A percentile compares a stretch with the other conserved stretches of the same genome.
These are phyloP conservation scores for Leptomonas pyrrhocoris DNA, from an alignment of 208 protist genomes.

Conservation along the genomic window DNA sequence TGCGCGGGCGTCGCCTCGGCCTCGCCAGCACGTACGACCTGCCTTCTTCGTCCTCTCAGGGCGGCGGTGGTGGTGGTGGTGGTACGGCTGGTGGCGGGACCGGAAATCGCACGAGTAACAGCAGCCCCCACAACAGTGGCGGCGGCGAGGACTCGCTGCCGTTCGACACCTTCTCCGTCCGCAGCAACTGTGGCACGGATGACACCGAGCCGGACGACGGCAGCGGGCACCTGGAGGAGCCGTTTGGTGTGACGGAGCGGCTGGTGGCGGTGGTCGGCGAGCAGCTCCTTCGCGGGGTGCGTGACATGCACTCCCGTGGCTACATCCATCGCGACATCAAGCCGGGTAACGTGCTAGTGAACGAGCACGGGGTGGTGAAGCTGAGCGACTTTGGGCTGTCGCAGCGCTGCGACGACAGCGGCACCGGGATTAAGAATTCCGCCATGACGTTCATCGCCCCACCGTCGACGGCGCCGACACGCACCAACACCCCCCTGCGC, in stretches of 20 bases:
- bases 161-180: conserved; percentile 31
- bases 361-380: conserved; percentile 79
- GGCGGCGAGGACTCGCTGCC: conserved; percentile 9
- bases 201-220: conserved; percentile 30
- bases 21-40: not conserved
- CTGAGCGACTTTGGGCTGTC: conserved; percentile 96
- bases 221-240: conserved; percentile 50
- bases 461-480: conserved; percentile 27
- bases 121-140: conserved; percentile 1
- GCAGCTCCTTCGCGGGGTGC: conserved; percentile 81
- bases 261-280: conserved; percentile 83
- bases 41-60: not conserved
- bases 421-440: conserved; percentile 31
- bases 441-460: conserved; percentile 25
- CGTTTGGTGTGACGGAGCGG: conserved; percentile 67
- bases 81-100: not conserved
- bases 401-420: conserved; percentile 50
- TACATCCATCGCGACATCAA: conserved; percentile 94
- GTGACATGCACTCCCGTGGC: conserved; percentile 84
- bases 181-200: conserved; percentile 35
- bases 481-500: conserved; percentile 38
- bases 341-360: conserved; percentile 88
- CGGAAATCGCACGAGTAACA: conserved; percentile 3
- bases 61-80: not conserved
- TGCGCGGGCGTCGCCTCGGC: conserved; percentile 10